A percentile compares a stretch with the other conserved stretches of the same genome.
Conservation (phyloP, 805 yeast species). For the Kuraishia hungarica region DNA sequence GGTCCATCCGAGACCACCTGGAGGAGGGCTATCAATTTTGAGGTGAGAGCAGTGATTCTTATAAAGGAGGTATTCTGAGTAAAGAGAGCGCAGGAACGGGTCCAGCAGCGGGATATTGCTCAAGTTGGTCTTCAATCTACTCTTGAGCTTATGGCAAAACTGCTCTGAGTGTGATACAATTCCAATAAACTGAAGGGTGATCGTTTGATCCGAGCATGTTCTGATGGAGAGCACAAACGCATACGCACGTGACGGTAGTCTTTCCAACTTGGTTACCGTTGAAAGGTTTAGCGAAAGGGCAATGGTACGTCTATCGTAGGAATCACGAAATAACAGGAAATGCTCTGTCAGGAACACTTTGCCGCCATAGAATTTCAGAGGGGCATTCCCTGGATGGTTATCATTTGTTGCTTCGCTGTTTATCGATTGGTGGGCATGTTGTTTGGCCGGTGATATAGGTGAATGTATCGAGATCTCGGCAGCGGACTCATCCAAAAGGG, state of each 20-base stretch:
- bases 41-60: conserved; percentile 41
- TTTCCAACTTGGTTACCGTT: conserved; percentile 75
- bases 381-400: neutral
- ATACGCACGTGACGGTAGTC: conserved; percentile 68
- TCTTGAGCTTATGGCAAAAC: conserved; percentile 64
- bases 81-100: conserved; percentile 61
- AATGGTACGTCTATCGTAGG: conserved; percentile 60
- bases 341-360: conserved; percentile 64
- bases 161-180: conserved; percentile 69
- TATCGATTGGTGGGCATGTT: neutral
- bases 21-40: conserved; percentile 44
- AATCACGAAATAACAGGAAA: conserved; percentile 67
- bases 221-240: conserved; percentile 71
- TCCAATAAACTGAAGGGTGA: conserved; percentile 72
- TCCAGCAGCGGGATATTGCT: conserved; percentile 52
- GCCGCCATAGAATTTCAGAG: conserved; percentile 38
- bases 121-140: conserved; percentile 52
- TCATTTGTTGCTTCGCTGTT: neutral
- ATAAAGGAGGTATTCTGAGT: conserved; percentile 75
- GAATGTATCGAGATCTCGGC: conserved; percentile 46
- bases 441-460: conserved; percentile 6
- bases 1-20: conserved; percentile 79
- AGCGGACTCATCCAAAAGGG: conserved; percentile 52
- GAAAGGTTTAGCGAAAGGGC: conserved; percentile 65
- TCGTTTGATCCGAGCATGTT: conserved; percentile 54